Base-by-base conservation (phyloP, 805 yeast genomes). In the Starmerella stigmatis region DNA sequence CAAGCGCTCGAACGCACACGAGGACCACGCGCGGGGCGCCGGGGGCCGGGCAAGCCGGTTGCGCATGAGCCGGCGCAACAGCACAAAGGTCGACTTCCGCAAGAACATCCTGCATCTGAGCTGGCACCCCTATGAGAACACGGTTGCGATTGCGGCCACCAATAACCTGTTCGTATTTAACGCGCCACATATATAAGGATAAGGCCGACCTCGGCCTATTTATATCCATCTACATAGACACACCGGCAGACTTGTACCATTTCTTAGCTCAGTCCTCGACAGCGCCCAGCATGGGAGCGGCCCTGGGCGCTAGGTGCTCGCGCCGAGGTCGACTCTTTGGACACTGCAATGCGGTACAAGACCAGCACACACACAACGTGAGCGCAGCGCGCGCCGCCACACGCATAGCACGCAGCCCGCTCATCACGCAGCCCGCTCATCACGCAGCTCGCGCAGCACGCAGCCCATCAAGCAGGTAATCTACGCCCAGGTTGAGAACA, bases 71-170 rank as follows among this genome's bases (percentile, higher is more conserved):
- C 64, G 76, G 51, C 73, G 81, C 61, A 72, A 75, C 43, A 77
- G 78, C 58, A 86, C 79, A 59, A 74, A 78, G 54, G 83, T 88
- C 54, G 97, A 94, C 66, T 92, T 88, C 70, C 86, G 88, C 66
- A 89, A 88, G 72, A 81, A 85, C 64, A 88, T 92, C 49, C 72
- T 89, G 64, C 97, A 92, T 67, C 72, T 86, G 65, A 86, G 96
- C 63, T 92, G 99, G 98, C 98, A 92, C 71, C 98, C 99, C 52
- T 73, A 71, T 56, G 98, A 94, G 67, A 86, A 92, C 67, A 79
- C 92, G 43, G 94, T 92, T 55, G 98, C 98, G 34, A 84, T 92
- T 60, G 97, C 97, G 40, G 97, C 98, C 16, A 92, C 99, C 19
- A 94, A 92, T 69, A 92, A 92, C 67, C 56, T 65, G 44, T 65